Evolutionary conservation across 2,329 filamentous ascomycete species (phyloP), one percentile per base, ranked within the genome.

Genomic region (Teratosphaeria destructans): DNA sequence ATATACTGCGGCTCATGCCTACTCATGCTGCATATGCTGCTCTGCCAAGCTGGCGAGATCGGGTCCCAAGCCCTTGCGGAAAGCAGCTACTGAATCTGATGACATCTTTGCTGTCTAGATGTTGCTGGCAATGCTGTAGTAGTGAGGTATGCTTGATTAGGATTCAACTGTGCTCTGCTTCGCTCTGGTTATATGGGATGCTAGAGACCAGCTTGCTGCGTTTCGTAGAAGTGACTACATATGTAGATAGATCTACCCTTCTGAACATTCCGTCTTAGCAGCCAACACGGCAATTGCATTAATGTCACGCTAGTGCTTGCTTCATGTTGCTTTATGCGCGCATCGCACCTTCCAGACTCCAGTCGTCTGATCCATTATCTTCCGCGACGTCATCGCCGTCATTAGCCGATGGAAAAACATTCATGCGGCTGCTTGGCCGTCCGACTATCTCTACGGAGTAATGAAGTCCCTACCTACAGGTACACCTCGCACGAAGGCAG

Each of bases 1-100:
- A 12, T 19, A 29, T 27, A 32, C n/a, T 8, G 27, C 4, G 16
- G 11, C 37, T 29, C 59, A 29, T 39, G 16, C 69, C 54, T 65
- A 76, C 75, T 85, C 82, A 61, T 84, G 77, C 64, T 85, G 74
- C 59, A 84, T 69, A 68, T 85, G 83, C 63, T 83, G 72, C 62
- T 84, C 79, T 19, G 82, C 83, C 3, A 86, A 77, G 56, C 74
- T 74, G 52, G 72, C 71, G 16, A 85, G 77, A 60, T 85, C 82
- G 16, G 79, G 74, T 47, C 74, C 73, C 54, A 77, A 69, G 19
- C 55, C 73, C 61, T 73, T 77, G 57, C 80, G 77, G 65, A 81
- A 71, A 43, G 76, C 66, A 16, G 80, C 77, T 55, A 81, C 68
- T 3, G 78, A 77, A 60, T 81, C 77, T 54, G 75, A 68, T 62